Conservation (phyloP, 805 yeast genomes). For the Metschnikowia drakensbergensis region DNA sequence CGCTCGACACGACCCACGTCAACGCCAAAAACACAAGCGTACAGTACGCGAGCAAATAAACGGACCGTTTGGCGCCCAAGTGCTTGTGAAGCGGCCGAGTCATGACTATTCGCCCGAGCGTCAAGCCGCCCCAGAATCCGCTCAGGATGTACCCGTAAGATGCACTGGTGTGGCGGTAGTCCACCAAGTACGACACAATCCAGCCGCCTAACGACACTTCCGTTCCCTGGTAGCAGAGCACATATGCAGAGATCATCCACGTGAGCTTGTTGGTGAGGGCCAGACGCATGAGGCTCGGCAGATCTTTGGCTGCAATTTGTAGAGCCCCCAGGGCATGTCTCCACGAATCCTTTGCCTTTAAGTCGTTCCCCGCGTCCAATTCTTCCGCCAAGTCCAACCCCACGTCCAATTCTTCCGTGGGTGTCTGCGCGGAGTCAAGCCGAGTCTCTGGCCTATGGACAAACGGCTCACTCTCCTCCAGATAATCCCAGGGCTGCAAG, state of each 20-base stretch:
- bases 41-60: conserved; percentile 10
- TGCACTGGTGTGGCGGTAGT: conserved; percentile 18
- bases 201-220: conserved; percentile 25
- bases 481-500: conserved; percentile 15
- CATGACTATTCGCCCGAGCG: conserved; percentile 19
- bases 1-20: conserved; percentile 17
- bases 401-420: conserved; percentile 5
- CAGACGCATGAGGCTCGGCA: conserved; percentile 9
- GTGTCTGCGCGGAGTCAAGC: not conserved
- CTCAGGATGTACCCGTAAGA: conserved; percentile 22
- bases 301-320: not conserved
- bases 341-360: too few species aligned
- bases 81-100: conserved; percentile 18
- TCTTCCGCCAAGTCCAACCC: conserved; percentile 8
- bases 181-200: conserved; percentile 24
- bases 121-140: conserved; percentile 26
- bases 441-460: not conserved
- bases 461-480: conserved; percentile 9
- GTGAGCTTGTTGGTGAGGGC: conserved; percentile 19
- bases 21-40: conserved; percentile 15
- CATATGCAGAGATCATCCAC: conserved; percentile 20
- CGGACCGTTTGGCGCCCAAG: conserved; percentile 18
- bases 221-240: conserved; percentile 21
- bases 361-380: not conserved
- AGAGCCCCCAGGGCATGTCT: too few species aligned